phyloP scores from a whole-genome alignment of 345 rosid genomes.

The Alliaria petiolata region DNA sequence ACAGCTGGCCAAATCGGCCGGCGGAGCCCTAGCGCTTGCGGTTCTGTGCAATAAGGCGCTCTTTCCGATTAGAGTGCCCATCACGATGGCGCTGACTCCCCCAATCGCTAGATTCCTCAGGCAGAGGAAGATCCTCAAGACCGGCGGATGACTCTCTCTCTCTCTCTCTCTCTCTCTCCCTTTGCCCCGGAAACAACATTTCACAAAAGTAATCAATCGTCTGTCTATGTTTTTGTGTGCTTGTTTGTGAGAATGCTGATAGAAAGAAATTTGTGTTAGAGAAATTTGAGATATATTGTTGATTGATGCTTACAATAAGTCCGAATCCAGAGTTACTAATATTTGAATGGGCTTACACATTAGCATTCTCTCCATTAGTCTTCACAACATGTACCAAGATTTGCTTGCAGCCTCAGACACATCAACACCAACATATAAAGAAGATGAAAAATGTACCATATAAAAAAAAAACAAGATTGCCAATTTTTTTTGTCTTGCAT shows the following conservation, averaged over 20 bases:
- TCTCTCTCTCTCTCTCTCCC: too few species aligned
- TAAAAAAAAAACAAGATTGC: too few species aligned
- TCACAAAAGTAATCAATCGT: neutral
- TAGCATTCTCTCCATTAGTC: neutral
- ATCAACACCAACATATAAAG: too few species aligned
- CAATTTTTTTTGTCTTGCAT: too few species aligned
- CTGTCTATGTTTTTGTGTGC: neutral
- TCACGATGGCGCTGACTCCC: constrained; percentile 80
- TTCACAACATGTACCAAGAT: too few species aligned
- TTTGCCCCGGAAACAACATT: too few species aligned
- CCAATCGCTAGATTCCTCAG: constrained; percentile 77
- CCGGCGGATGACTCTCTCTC: constrained; percentile 40
- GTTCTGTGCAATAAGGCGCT: constrained; percentile 81
- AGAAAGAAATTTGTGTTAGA: too few species aligned
- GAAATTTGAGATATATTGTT: neutral
- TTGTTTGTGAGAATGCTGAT: neutral
- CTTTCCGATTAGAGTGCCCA: constrained; percentile 75
- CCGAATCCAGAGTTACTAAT: neutral
- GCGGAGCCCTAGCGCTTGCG: constrained; percentile 81
- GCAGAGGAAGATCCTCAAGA: constrained; percentile 54
- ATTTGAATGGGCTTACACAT: neutral
- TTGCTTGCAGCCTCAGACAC: too few species aligned
- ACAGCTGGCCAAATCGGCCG: constrained; percentile 68
- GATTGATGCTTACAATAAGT: neutral
- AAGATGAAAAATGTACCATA: too few species aligned